Percentiles rank a stretch among this genome's conserved stretches.
Evolutionary conservation across 768 basidiomycete genomes (phyloP).

Genomic region (Russula emetica): DNA sequence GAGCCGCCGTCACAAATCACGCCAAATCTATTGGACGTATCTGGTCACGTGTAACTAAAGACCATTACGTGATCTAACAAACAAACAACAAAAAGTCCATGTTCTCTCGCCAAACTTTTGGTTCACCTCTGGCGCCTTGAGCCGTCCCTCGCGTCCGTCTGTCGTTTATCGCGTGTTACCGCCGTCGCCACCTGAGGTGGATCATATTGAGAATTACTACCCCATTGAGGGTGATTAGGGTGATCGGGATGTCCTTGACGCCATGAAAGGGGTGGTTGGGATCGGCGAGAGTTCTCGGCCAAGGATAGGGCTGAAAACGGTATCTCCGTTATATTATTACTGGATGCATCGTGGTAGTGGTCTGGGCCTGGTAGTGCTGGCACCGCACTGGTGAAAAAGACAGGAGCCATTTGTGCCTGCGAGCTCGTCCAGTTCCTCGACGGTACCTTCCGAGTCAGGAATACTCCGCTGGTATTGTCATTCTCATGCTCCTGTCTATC

Average conservation of each 20-base stretch:
- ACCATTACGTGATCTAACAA: background rate
- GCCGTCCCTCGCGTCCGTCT: background rate
- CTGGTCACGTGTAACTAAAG: background rate
- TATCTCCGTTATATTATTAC: background rate
- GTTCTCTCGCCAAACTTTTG: background rate
- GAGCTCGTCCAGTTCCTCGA: background rate
- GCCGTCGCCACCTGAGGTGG: background rate
- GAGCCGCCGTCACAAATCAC: too few species aligned
- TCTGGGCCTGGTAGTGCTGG: background rate
- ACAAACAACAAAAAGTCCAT: background rate
- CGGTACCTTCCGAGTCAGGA: background rate
- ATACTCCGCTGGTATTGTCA: background rate
- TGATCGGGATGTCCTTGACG: background rate
- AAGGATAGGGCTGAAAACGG: background rate
- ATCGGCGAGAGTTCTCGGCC: conserved; percentile 1
- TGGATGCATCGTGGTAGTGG: too few species aligned
- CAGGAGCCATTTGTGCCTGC: background rate
- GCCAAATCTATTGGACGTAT: background rate
- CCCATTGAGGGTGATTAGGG: background rate
- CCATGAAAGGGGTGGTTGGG: conserved; percentile 11
- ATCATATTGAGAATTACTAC: background rate
- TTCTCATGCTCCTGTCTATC: background rate
- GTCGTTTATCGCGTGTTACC: background rate
- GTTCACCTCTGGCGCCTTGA: background rate
- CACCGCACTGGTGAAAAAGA: background rate